A percentile compares a stretch with the other conserved stretches of the same genome.
These are phyloP conservation scores for Coemansia sp. DNA, from an alignment of 192 early-diverging fungal species.

Conservation along the genomic window DNA sequence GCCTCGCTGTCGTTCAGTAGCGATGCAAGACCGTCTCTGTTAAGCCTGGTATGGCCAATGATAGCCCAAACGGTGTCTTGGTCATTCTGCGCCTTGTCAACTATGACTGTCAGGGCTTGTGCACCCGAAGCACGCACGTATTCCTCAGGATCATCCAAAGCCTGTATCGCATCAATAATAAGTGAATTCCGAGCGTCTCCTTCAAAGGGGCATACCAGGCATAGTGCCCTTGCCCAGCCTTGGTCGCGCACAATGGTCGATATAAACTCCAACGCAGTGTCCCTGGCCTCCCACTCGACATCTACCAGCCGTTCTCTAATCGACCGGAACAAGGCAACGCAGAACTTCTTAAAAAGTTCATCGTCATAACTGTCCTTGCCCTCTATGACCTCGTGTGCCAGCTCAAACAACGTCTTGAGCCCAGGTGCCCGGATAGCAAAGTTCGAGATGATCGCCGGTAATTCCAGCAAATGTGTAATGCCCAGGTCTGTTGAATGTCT, in stretches of 20 bases:
- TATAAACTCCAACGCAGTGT: conserved; percentile 44
- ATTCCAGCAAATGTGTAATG: conserved; percentile 8
- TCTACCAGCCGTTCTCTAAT: conserved; percentile 28
- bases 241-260: background rate
- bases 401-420: conserved; percentile 24
- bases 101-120: conserved; percentile 16
- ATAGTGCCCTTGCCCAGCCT: background rate
- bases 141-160: conserved; percentile 37
- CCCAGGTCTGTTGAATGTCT: conserved; percentile 1
- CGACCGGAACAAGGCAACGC: conserved; percentile 2
- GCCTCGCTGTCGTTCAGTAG: conserved; percentile 45
- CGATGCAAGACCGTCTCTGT: background rate
- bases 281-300: conserved; percentile 49
- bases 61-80: background rate
- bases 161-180: conserved; percentile 18
- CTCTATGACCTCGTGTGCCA: conserved; percentile 25
- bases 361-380: background rate
- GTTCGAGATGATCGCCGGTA: conserved; percentile 18
- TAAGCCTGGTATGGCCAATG: background rate
- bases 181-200: background rate
- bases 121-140: conserved; percentile 49
- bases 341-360: background rate
- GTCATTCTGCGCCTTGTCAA: conserved; percentile 4
- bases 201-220: background rate
- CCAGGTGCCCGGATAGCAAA: conserved; percentile 40